Conservation (phyloP, 129 eudicot species). For the Tagetes erecta region DNA sequence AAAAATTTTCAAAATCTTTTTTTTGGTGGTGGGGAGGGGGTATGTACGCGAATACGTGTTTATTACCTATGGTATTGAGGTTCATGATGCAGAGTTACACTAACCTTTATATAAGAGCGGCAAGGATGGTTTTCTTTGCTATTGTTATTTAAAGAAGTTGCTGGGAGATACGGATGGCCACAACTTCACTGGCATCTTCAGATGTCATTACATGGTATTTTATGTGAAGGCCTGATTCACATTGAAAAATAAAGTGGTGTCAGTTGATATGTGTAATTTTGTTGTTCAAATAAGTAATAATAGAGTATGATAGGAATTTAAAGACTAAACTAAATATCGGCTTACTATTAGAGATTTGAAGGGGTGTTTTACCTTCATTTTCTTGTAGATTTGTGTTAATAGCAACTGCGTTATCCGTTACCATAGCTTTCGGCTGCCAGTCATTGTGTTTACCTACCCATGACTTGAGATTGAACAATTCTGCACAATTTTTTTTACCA, state of each 20-base stretch:
- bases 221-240: slow-evolving; percentile 64
- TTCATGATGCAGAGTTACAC: slow-evolving; percentile 10
- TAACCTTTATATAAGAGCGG: slow-evolving; percentile 21
- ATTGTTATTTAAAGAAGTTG: slow-evolving; percentile 59
- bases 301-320: background rate
- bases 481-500: slow-evolving; percentile 36
- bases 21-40: background rate
- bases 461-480: slow-evolving; percentile 64
- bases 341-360: background rate
- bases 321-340: background rate
- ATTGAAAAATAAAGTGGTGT: background rate
- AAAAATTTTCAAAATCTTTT: slow-evolving; percentile 2
- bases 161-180: slow-evolving; percentile 84
- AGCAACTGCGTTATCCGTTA: slow-evolving; percentile 81
- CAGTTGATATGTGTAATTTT: slow-evolving; percentile 7
- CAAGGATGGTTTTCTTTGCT: slow-evolving; percentile 6
- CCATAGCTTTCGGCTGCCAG: slow-evolving; percentile 88
- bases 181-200: slow-evolving; percentile 68
- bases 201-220: slow-evolving; percentile 81
- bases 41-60: slow-evolving; percentile 19
- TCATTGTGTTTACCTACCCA: slow-evolving; percentile 77
- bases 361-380: slow-evolving; percentile 66
- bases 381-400: slow-evolving; percentile 87
- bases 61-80: slow-evolving; percentile 21
- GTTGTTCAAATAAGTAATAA: background rate